Base-by-base conservation (phyloP, 371 early-diverging fungal genomes). In the Mucor velutinosus region DNA sequence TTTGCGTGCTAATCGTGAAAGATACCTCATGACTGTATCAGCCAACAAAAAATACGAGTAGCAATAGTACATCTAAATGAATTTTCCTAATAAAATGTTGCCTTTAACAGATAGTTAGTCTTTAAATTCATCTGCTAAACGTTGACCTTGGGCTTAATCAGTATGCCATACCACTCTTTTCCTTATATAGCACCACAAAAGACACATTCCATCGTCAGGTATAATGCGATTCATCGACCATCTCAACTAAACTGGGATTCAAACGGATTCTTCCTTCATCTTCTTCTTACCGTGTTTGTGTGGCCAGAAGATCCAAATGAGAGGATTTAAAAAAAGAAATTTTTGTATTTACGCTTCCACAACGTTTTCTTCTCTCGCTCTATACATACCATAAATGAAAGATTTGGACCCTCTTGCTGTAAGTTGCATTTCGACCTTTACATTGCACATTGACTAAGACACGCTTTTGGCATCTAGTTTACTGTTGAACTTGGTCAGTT, bases 401-500 rank as follows among this genome's bases (percentile, higher is more conserved):
- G 79, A 78, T 30, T 60, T 81, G 35, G 77, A 79, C 65, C 76
- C 77, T 12, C 61, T 74, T 49, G 58, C 76, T 53, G 82, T 81
- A 73, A 66, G 73, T 41, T 15, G 25, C 30, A 11, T 7, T 41
- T 12, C 12, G 47, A 39, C 27, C 23, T 29, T 2, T 8, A 35
- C 14, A 7, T 39, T 39, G 43, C 32, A 10, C 21, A n/a, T 23
- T 43, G n/a, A 59, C 23, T 25, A 35, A 49, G 17, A 19, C 19
- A 30, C 60, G 47, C 30, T 25, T 25, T 10, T 29, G 14, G 6
- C 19, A 49, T 60, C 29, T 64, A 80, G 81, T 81, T 81, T 63
- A 81, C 84, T 10, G 79, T 81, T 37, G 80, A 81, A 64, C 71
- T 81, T n/a, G 84, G 79, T 30, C 71, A 71, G 43, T 72, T 83